These are phyloP conservation scores for Tephrocybe sp. DNA, from an alignment of 768 basidiomycete species.

Conservation along the genomic window DNA sequence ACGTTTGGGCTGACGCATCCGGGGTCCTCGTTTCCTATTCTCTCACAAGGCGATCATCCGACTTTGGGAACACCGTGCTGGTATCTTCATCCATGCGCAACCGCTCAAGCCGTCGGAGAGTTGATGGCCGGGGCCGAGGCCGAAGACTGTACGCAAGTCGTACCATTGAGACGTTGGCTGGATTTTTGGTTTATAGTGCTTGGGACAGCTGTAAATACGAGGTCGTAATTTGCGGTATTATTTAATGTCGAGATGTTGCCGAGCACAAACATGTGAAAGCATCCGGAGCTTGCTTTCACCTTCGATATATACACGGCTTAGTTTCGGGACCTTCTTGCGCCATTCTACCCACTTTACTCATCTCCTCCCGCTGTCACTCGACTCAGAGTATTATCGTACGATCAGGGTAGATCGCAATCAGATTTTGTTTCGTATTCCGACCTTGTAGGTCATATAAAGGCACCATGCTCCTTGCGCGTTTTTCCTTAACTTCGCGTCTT, in stretches of 20 bases:
- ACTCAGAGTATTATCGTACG: slow-evolving; percentile 37
- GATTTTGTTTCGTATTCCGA: slow-evolving; percentile 20
- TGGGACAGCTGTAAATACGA: slow-evolving; percentile 60
- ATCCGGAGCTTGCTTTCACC: slow-evolving; percentile 16
- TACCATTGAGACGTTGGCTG: slow-evolving; percentile 49
- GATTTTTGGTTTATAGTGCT: slow-evolving; percentile 82
- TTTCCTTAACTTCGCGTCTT: slow-evolving; percentile 35
- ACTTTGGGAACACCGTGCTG: slow-evolving; percentile 71
- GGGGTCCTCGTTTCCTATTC: slow-evolving; percentile 62
- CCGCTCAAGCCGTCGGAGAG: slow-evolving; percentile 63
- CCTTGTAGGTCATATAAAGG: slow-evolving; percentile 28
- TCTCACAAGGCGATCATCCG: slow-evolving; percentile 90
- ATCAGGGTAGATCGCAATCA: slow-evolving; percentile 28
- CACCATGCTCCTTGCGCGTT: slow-evolving; percentile 45
- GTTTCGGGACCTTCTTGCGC: slow-evolving; percentile 3
- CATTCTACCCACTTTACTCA: background rate
- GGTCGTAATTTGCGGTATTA: slow-evolving; percentile 15
- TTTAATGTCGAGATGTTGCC: slow-evolving; percentile 1
- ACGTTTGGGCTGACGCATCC: slow-evolving; percentile 55
- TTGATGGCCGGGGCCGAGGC: slow-evolving; percentile 52
- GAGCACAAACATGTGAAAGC: slow-evolving; percentile 18
- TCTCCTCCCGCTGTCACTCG: slow-evolving; percentile 7
- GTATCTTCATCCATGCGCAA: slow-evolving; percentile 90
- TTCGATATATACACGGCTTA: slow-evolving; percentile 3
- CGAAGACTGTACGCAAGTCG: slow-evolving; percentile 30